Evolutionary conservation across 2,329 filamentous ascomycete genomes (phyloP).

Genomic region (Lecanicillium sp.): DNA sequence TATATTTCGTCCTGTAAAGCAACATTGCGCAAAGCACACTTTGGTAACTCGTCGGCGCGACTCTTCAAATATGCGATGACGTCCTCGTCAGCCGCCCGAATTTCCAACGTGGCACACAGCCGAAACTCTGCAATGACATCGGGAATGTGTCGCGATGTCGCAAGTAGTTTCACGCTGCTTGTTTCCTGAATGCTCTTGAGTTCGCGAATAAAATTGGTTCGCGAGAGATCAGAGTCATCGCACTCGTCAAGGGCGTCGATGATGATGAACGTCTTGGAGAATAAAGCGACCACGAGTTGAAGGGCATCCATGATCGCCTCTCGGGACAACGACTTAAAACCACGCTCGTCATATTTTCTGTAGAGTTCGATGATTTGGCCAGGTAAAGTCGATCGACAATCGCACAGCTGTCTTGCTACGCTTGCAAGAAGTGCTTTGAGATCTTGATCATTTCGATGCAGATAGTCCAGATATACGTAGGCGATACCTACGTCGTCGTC

Average conservation of each 20-base stretch:
- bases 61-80: constrained; percentile 8
- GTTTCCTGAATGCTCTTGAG: constrained; percentile 4
- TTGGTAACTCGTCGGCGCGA: not conserved
- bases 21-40: not conserved
- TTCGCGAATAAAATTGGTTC: not conserved
- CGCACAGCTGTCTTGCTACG: constrained; percentile 32
- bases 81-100: constrained; percentile 12
- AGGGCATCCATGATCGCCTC: no score
- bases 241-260: constrained; percentile 20
- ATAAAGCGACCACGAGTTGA: not conserved
- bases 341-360: no score
- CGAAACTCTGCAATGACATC: constrained; percentile 8
- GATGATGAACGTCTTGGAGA: constrained; percentile 10
- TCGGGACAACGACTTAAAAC: no score
- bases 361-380: no score
- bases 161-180: constrained; percentile 10
- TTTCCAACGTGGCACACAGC: not conserved
- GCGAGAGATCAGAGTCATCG: not conserved
- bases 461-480: constrained; percentile 40
- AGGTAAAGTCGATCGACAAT: no score
- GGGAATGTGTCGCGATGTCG: constrained; percentile 15
- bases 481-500: constrained; percentile 25
- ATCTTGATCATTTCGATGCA: constrained; percentile 27
- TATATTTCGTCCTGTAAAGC: constrained; percentile 7
- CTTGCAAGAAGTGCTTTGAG: constrained; percentile 20